Base-by-base conservation (phyloP, 352 stramenopile species). In the Globisporangium canariense region DNA sequence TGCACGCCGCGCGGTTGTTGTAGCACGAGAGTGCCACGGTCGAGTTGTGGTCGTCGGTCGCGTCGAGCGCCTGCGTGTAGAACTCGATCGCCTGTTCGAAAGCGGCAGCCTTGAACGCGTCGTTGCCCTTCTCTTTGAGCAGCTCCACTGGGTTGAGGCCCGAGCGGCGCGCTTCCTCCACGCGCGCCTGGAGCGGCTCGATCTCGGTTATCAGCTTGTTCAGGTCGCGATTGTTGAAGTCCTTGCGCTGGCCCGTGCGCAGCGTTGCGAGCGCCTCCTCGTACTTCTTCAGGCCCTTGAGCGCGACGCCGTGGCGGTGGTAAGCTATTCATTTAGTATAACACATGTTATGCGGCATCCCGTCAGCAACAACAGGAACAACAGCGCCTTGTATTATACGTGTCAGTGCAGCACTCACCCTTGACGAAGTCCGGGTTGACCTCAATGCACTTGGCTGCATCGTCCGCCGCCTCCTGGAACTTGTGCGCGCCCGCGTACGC, bases 391-490 rank as follows among this genome's bases (percentile, higher is more conserved):
- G 11, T 32, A 63, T 32, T 11, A 54, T 54, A 62, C 13, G 50
- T 59, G 11, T 36, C 14, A 58, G 16, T 43, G 7, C 30, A 47
- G 2, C 20, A 30, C 41, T 57, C 51, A 63, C 75, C 95, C 73
- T 98, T 98, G 66, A 98, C 90, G 65, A 98, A 98, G 60, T 88
- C 79, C 13, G 90, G 88, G 68, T 98, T 97, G 7, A 97, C 62
- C 57, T 89, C 75, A 57, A 98, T 94, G 70, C 96, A 98, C 54
- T 89, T 76, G 38, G 86, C 84, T 32, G 81, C 89, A 58, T 97
- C 94, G 6, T 88, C 76, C 10, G 82, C 91, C 56, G 96, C 96
- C 62, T 98, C 83, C 55, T 86, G 64, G 65, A 79, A 92, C 69
- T 91, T 86, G 18, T 74, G 69, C 69, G 69, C 78, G 45, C 83